A percentile compares a stretch with the other conserved stretches of the same genome.
Conservation (phyloP, 768 basidiomycete species). For the Cantharellus anzutake region DNA sequence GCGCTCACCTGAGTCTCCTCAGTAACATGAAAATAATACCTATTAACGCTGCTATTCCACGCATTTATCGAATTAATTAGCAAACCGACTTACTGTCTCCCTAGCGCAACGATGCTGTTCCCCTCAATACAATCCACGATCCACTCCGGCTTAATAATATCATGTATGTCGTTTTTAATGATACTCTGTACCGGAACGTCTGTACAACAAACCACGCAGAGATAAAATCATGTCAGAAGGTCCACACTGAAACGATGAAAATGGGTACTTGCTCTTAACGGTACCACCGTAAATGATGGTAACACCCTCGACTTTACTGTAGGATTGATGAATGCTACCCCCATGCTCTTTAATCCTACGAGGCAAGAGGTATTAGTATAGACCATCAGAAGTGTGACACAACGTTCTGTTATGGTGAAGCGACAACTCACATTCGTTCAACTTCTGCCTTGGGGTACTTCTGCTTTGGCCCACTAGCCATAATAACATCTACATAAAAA, state of each 20-base stretch:
- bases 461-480: slow-evolving; percentile 1
- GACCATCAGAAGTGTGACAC: slow-evolving; percentile 11
- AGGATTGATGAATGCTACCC: slow-evolving; percentile 35
- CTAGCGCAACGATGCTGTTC: slow-evolving; percentile 37
- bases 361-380: not conserved
- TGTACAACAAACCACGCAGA: slow-evolving; percentile 14
- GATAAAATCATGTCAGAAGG: not conserved
- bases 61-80: not conserved
- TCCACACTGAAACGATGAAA: no score
- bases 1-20: not conserved
- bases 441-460: slow-evolving; percentile 9
- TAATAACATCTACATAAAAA: slow-evolving; percentile 3
- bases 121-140: slow-evolving; percentile 54
- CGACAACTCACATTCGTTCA: slow-evolving; percentile 7
- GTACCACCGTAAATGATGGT: slow-evolving; percentile 52
- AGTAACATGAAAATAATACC: slow-evolving; percentile 3
- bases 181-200: slow-evolving; percentile 53
- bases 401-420: not conserved
- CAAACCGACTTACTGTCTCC: slow-evolving; percentile 37
- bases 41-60: slow-evolving; percentile 12
- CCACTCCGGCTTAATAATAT: slow-evolving; percentile 71
- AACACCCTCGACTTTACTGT: not conserved
- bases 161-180: slow-evolving; percentile 47
- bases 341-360: slow-evolving; percentile 52
- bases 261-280: slow-evolving; percentile 36